A percentile compares a stretch with the other conserved stretches of the same genome.
These are phyloP conservation scores for Penicillium waksmanii DNA, from an alignment of 495 filamentous ascomycete genomes.

Conservation along the genomic window DNA sequence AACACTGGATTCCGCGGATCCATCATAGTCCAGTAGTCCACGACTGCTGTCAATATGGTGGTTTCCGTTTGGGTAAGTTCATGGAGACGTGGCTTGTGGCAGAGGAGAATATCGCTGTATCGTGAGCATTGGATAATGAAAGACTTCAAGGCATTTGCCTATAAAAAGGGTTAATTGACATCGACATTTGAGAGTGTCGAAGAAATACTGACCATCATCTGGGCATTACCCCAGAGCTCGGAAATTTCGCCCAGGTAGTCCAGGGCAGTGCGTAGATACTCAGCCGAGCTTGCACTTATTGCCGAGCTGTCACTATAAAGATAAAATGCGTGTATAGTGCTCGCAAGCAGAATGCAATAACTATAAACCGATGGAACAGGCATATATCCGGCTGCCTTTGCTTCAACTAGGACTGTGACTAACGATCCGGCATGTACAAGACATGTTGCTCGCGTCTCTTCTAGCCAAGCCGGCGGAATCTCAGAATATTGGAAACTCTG, in stretches of 20 bases:
- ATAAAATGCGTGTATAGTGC: conserved; percentile 31
- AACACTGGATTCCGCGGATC: conserved; percentile 28
- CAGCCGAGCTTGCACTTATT: conserved; percentile 19
- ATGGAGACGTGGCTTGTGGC: conserved; percentile 17
- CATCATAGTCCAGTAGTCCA: conserved; percentile 36
- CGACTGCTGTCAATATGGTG: conserved; percentile 17
- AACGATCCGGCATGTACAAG: conserved; percentile 22
- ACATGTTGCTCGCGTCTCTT: conserved; percentile 14
- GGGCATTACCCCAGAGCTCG: conserved; percentile 27
- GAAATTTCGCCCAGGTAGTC: conserved; percentile 28
- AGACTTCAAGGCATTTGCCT: conserved; percentile 25
- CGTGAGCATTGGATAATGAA: conserved; percentile 27
- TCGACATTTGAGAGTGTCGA: neutral
- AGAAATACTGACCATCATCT: conserved; percentile 23
- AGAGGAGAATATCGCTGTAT: conserved; percentile 27
- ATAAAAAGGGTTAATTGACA: neutral
- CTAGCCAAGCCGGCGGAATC: conserved; percentile 19
- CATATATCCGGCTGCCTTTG: conserved; percentile 31
- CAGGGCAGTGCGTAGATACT: conserved; percentile 24
- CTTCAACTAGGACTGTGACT: conserved; percentile 28
- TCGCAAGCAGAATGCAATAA: conserved; percentile 32
- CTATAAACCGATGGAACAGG: conserved; percentile 29
- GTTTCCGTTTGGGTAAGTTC: conserved; percentile 22
- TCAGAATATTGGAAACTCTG: conserved; percentile 5
- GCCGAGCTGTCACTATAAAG: conserved; percentile 17